Base-by-base conservation (phyloP, 2,329 filamentous ascomycete genomes). In the Aspergillus luchuensis region DNA sequence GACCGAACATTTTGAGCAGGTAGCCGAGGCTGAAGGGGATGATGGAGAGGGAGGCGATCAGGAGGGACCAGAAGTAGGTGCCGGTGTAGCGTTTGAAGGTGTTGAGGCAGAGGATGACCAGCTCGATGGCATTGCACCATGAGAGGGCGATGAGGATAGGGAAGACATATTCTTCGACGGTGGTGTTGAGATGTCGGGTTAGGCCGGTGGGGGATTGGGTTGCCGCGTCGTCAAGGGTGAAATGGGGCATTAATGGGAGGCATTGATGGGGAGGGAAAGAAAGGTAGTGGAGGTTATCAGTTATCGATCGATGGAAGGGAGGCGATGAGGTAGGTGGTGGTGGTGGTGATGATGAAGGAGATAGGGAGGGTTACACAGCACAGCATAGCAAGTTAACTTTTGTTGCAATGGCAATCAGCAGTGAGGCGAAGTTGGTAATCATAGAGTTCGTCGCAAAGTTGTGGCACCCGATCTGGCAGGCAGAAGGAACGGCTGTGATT, bases 61-160 rank as follows among this genome's bases (percentile, higher is more conserved):
- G 68, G 38, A 81, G 71, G 62, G 75, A 78, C 77, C 79, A 83
- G 66, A 83, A 83, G 68, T 83, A 83, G 11, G 81, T 71, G 0
- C 80, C 79, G 45, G 66, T 67, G 63, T 79, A 80, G 52, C 71
- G 70, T 54, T 75, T 77, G 70, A 83, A 83, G 5, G 79, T 81
- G 50, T 76, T 69, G 59, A 81, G 80, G 57, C 81, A 73, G 57
- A 82, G 75, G 38, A 82, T 71, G 49, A 79, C 71, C 28, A 83
- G 72, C 61, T 83, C 81, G 36, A 81, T 58, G 28, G 78, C 77
- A 63, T 82, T 83, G 66, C 82, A 83, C 73, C 78, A 78, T 17
- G 80, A 72, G 52, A 83, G 72, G 2, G 71, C 77, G 19, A 79
- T 74, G 59, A 83, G 56, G 57, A 56, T 58, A 4, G 77, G 33